Percentiles rank a stretch among this genome's conserved stretches.
Evolutionary conservation across 139 green algal genomes (phyloP).

Genomic region (Micromonas pusilla): DNA sequence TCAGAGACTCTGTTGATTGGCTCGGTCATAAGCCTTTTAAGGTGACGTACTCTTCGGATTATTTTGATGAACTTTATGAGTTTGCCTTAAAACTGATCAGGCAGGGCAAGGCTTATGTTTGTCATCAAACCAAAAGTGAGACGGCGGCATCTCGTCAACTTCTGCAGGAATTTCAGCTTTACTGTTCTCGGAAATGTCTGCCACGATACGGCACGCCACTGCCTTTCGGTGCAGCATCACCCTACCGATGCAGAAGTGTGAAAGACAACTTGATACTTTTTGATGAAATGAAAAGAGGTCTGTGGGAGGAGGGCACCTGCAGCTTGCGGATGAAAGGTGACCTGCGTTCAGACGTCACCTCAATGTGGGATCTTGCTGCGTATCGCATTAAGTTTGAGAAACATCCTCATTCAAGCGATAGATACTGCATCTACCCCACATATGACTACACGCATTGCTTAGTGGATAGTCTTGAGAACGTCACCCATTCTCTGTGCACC

Average conservation of each 20-base stretch:
- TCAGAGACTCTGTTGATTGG: slow-evolving; percentile 91
- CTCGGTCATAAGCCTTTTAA: slow-evolving; percentile 90
- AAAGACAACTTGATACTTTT: slow-evolving; percentile 87
- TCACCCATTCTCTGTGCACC: slow-evolving; percentile 98
- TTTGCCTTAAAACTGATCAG: slow-evolving; percentile 91
- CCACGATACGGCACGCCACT: slow-evolving; percentile 2
- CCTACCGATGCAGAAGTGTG: slow-evolving; percentile 81
- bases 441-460: slow-evolving; percentile 99
- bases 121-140: slow-evolving; percentile 63
- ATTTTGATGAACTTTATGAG: slow-evolving; percentile 89
- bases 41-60: slow-evolving; percentile 88
- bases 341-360: slow-evolving; percentile 85
- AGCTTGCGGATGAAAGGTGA: slow-evolving; percentile 79
- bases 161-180: slow-evolving; percentile 9
- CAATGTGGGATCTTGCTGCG: slow-evolving; percentile 96
- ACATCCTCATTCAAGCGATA: slow-evolving; percentile 82
- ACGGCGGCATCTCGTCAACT: slow-evolving; percentile 19
- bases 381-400: slow-evolving; percentile 85
- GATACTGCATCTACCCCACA: slow-evolving; percentile 97
- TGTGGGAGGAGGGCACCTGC: slow-evolving; percentile 84
- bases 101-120: slow-evolving; percentile 83
- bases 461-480: slow-evolving; percentile 93
- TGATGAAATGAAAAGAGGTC: slow-evolving; percentile 85
- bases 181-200: neutral
- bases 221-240: slow-evolving; percentile 45